Evolutionary conservation across 2,329 filamentous ascomycete genomes (phyloP).

Genomic region (Stachybotrys chlorohalonatus): DNA sequence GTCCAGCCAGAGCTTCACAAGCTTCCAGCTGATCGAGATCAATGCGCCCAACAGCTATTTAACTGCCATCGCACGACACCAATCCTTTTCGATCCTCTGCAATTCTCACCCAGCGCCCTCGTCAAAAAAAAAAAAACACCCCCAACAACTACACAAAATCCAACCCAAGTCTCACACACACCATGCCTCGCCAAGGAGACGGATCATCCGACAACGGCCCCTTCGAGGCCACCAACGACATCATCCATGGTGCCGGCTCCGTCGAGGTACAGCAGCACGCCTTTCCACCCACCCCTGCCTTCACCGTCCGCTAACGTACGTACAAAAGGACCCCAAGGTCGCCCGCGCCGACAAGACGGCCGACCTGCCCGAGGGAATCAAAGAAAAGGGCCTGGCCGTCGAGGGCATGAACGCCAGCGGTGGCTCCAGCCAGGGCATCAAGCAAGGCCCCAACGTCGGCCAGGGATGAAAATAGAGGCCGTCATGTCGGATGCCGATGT

Average conservation of each 20-base stretch:
- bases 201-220: slow-evolving; percentile 37
- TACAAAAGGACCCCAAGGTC: slow-evolving; percentile 23
- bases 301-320: not conserved
- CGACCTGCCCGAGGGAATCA: slow-evolving; percentile 30
- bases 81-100: no score
- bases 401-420: slow-evolving; percentile 31
- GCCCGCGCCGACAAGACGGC: slow-evolving; percentile 40
- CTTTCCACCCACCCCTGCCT: not conserved
- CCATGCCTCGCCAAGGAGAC: slow-evolving; percentile 42
- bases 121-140: no score
- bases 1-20: not conserved
- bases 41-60: not conserved
- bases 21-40: not conserved
- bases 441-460: slow-evolving; percentile 27
- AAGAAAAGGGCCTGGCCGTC: slow-evolving; percentile 33
- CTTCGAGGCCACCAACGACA: slow-evolving; percentile 28
- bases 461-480: slow-evolving; percentile 20
- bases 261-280: slow-evolving; percentile 24
- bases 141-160: not conserved
- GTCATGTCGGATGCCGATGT: no score
- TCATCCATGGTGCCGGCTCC: slow-evolving; percentile 33
- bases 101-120: no score
- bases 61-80: no score
- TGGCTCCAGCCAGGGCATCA: slow-evolving; percentile 32
- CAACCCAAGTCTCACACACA: slow-evolving; percentile 8